A percentile compares a stretch with the other conserved stretches of the same genome.
phyloP scores from a whole-genome alignment of 2,329 filamentous ascomycete genomes.

The Zelopaecilomyces penicillatus region DNA sequence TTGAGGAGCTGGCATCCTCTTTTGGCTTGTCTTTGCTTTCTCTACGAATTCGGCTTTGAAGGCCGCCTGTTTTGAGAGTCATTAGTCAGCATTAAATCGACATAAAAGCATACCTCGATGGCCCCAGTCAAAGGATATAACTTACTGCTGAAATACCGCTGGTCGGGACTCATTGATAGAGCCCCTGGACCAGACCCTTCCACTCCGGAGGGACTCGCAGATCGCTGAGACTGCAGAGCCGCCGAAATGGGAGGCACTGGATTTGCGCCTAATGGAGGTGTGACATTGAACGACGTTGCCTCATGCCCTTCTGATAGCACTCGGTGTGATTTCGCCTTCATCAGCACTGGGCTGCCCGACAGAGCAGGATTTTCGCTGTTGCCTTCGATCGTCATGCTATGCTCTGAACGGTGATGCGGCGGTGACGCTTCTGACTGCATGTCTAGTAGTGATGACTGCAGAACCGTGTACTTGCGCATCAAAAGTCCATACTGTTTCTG shows the following conservation, averaged over 20 bases:
- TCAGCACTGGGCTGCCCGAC: slow-evolving; percentile 30
- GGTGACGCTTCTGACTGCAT: slow-evolving; percentile 28
- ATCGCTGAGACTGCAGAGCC: slow-evolving; percentile 22
- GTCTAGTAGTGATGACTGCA: slow-evolving; percentile 43
- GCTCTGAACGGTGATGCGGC: slow-evolving; percentile 10
- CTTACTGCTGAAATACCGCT: slow-evolving; percentile 39
- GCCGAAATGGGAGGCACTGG: slow-evolving; percentile 18
- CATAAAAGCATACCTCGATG: not conserved
- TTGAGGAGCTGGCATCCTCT: slow-evolving; percentile 26
- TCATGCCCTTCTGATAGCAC: slow-evolving; percentile 38
- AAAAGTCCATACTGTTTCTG: slow-evolving; percentile 43
- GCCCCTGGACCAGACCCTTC: slow-evolving; percentile 20
- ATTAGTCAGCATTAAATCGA: not conserved
- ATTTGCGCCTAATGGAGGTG: slow-evolving; percentile 31
- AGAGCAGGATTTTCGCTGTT: slow-evolving; percentile 29
- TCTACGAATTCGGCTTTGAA: slow-evolving; percentile 39
- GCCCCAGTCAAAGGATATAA: slow-evolving; percentile 5
- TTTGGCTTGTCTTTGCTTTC: slow-evolving; percentile 40
- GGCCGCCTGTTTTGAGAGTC: slow-evolving; percentile 29
- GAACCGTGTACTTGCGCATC: slow-evolving; percentile 41
- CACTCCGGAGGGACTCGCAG: slow-evolving; percentile 29
- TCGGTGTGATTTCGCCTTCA: slow-evolving; percentile 29
- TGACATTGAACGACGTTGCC: slow-evolving; percentile 33
- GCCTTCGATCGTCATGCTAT: slow-evolving; percentile 15
- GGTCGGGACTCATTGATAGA: slow-evolving; percentile 27